These are phyloP conservation scores for Eragrostis tef DNA, from an alignment of 202 grass and related monocot genomes.

Conservation along the genomic window DNA sequence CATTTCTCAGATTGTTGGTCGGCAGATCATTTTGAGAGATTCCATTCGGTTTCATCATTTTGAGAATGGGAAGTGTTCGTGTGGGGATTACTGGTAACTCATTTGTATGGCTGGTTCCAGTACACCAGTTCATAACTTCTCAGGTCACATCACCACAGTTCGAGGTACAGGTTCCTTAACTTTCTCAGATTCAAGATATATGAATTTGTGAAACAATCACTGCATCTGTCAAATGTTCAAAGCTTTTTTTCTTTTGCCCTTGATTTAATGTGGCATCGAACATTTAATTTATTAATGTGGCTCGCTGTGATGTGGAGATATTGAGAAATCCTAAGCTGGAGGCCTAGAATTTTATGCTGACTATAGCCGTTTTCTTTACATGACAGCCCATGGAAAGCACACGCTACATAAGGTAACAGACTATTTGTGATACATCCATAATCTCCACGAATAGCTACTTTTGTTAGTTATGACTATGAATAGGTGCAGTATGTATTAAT, in stretches of 20 bases:
- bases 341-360: slow-evolving; percentile 2
- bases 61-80: slow-evolving; percentile 91
- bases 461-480: slow-evolving; percentile 9
- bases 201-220: slow-evolving; percentile 29
- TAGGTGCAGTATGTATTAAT: not conserved
- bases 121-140: slow-evolving; percentile 26
- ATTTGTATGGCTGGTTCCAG: slow-evolving; percentile 36
- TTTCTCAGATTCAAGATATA: slow-evolving; percentile 23
- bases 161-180: slow-evolving; percentile 37
- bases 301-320: slow-evolving; percentile 12
- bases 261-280: slow-evolving; percentile 1
- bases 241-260: not conserved
- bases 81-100: slow-evolving; percentile 91
- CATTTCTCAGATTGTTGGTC: slow-evolving; percentile 81
- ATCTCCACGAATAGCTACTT: slow-evolving; percentile 17
- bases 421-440: slow-evolving; percentile 41
- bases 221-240: slow-evolving; percentile 20
- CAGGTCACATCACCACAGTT: slow-evolving; percentile 3
- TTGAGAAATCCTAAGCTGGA: not conserved
- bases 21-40: slow-evolving; percentile 93
- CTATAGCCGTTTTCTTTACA: slow-evolving; percentile 11
- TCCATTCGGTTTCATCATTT: slow-evolving; percentile 93
- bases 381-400: not conserved
- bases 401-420: slow-evolving; percentile 28
- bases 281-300: not conserved